Base-by-base conservation (phyloP, 148 eudicot genomes). In the Vaccinium macrocarpon region DNA sequence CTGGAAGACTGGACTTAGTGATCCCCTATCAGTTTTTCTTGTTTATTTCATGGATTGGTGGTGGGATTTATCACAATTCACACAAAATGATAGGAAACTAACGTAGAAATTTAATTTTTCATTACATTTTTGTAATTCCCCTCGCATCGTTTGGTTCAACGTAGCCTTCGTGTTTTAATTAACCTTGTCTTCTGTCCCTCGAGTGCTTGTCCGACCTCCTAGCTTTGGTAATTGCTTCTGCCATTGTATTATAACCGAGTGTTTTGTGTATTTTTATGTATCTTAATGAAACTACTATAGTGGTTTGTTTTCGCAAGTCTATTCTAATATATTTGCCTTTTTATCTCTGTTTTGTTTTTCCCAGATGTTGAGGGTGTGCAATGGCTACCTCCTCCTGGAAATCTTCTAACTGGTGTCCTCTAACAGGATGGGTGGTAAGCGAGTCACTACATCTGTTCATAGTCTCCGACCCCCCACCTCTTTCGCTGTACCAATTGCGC, bases 401-500 rank as follows among this genome's bases (percentile, higher is more conserved):
- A 81, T 51, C 83, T 77, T 59, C 82, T 84, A 83, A 66, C 80
- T 51, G 82, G 78, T 84, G 83, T 86, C 78, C 84, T 85, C 75
- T 79, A 25, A 82, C 49, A 79, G 68, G 50, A 83, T 83, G 87
- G 78, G 85, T 76, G 86, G 86, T 84, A 53, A 76, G 80, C 15
- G 84, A 79, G 81, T 86, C 48, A 50, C 72, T 35, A 68, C 78
- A 70, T 42, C 75, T 57, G 81, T 68, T 79, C 84, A 73, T 85
- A 25, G 74, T 73, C 84, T 81, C 87, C 73, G 62, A 85, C 84
- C 84, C 77, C 84, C 29, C 83, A 79, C 81, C 76, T 78, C 55
- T 21, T 38, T 62, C 14, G 56, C 19, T 79, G 82, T 42, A 42
- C 70, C 83, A 62, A 25, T 14, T 46, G 83, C 27, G 50, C 42